These are phyloP conservation scores for Hippophae gyantsensis DNA, from an alignment of 306 rosid genomes.

Conservation along the genomic window DNA sequence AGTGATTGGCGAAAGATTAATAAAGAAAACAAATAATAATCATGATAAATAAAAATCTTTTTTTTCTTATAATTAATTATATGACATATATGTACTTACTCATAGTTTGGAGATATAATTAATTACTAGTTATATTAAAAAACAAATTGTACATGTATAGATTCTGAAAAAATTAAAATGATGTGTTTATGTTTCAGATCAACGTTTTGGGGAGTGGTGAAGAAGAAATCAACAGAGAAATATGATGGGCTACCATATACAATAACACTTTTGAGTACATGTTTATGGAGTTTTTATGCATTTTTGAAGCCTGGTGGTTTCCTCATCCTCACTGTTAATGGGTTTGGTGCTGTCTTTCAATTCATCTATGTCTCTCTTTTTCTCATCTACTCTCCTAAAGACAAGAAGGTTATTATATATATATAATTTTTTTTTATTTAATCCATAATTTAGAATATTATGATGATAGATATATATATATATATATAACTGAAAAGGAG, in stretches of 20 bases:
- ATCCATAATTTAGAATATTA: too few species aligned
- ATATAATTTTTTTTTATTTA: too few species aligned
- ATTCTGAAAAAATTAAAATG: not conserved
- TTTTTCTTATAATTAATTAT: too few species aligned
- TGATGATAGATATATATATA: too few species aligned
- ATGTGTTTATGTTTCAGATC: slow-evolving; percentile 12
- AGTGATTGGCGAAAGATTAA: too few species aligned
- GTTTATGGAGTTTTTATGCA: slow-evolving; percentile 55
- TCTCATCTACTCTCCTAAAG: slow-evolving; percentile 37
- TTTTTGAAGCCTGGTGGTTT: slow-evolving; percentile 32
- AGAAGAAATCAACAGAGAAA: slow-evolving; percentile 42
- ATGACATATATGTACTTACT: too few species aligned
- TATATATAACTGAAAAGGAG: too few species aligned
- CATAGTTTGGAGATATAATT: too few species aligned
- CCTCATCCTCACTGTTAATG: slow-evolving; percentile 37
- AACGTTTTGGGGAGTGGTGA: slow-evolving; percentile 43
- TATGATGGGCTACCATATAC: slow-evolving; percentile 36
- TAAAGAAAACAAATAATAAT: too few species aligned
- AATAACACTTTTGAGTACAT: slow-evolving; percentile 34
- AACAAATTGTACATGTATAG: too few species aligned
- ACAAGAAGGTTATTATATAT: slow-evolving; percentile 28
- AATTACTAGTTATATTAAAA: too few species aligned
- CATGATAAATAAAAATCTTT: too few species aligned
- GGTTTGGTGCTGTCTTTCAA: slow-evolving; percentile 34
- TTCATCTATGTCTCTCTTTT: slow-evolving; percentile 33